Base-by-base conservation (phyloP, 805 yeast genomes). In the Komagataella populi region DNA sequence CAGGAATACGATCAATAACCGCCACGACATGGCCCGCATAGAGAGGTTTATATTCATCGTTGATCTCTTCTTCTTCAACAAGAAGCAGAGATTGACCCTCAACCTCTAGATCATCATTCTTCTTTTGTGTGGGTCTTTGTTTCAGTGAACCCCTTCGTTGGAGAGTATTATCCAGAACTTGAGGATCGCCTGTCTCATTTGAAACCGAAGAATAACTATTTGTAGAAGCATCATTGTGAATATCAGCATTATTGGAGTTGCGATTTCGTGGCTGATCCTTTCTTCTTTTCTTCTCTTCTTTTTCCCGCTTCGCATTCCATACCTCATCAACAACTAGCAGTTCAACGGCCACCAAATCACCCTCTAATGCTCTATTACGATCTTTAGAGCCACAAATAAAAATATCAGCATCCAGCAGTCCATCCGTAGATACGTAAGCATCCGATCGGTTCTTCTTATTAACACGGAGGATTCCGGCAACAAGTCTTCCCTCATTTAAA, bases 11-110 rank as follows among this genome's bases (percentile, higher is more conserved):
- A 64, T 93, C 99, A 57, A 93, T 85, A 24, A 93, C 96, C 1
- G 99, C 99, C 56, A 93, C 98, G 51, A 93, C 96, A 62, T 93
- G 99, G 20, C 99, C 99, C 0, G 98, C 97, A 60, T 91, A 93
- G 50, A 93, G 72, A 6, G 99, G 99, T 64, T 87, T 90, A 58
- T 81, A 81, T 47, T 87, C 96, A 63, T 91, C 97, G 60, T 83
- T 86, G 58, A 91, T 86, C 66, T 90, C 96, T 63, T 91, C 97
- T 63, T 93, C 99, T 67, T 93, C 99, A 14, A 85, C 93, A 50
- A 93, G 71, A 48, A 93, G 70, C 55, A 93, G 73, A 1, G 96
- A 85, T 68, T 93, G 99, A 47, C 99, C 99, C 67, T 93, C 99
- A 46, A 93, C 99, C 69, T 93, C 99, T 22, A 93, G 96, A 62